phyloP scores from a whole-genome alignment of 192 early-diverging fungal genomes.

The Rhizophagus sp. region DNA sequence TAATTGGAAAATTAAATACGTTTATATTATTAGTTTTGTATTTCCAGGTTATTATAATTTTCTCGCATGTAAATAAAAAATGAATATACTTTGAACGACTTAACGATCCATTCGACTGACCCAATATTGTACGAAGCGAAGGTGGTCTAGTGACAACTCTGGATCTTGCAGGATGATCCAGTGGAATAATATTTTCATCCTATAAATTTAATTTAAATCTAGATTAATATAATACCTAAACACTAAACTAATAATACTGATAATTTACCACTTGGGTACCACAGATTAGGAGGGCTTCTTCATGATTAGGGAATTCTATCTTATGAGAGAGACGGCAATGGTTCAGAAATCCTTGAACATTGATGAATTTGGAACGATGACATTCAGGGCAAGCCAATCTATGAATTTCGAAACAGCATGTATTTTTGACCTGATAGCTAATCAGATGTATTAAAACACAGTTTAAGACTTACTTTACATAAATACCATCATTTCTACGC shows the following conservation, averaged over 20 bases:
- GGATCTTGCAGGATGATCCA: slow-evolving; percentile 49
- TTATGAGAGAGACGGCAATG: slow-evolving; percentile 77
- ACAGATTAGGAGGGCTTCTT: slow-evolving; percentile 73
- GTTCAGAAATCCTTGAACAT: slow-evolving; percentile 84
- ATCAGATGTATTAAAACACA: background rate
- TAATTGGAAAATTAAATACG: background rate
- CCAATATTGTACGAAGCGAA: slow-evolving; percentile 23
- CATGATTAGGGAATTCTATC: slow-evolving; percentile 72
- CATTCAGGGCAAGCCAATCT: slow-evolving; percentile 81
- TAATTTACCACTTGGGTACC: slow-evolving; percentile 59
- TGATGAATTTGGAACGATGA: slow-evolving; percentile 73
- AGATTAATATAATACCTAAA: background rate
- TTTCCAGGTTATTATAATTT: background rate
- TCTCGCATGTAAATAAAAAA: background rate
- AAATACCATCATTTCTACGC: slow-evolving; percentile 43
- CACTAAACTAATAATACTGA: background rate
- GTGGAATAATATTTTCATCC: slow-evolving; percentile 58
- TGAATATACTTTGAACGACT: slow-evolving; percentile 7
- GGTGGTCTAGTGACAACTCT: slow-evolving; percentile 40
- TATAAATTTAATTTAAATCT: slow-evolving; percentile 16
- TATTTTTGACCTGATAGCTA: background rate
- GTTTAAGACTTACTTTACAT: slow-evolving; percentile 35
- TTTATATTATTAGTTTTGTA: background rate
- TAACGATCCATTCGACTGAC: background rate
- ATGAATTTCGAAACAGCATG: slow-evolving; percentile 1